Evolutionary conservation across 768 basidiomycete genomes (phyloP).

Genomic region (Daedaleopsis nitida): DNA sequence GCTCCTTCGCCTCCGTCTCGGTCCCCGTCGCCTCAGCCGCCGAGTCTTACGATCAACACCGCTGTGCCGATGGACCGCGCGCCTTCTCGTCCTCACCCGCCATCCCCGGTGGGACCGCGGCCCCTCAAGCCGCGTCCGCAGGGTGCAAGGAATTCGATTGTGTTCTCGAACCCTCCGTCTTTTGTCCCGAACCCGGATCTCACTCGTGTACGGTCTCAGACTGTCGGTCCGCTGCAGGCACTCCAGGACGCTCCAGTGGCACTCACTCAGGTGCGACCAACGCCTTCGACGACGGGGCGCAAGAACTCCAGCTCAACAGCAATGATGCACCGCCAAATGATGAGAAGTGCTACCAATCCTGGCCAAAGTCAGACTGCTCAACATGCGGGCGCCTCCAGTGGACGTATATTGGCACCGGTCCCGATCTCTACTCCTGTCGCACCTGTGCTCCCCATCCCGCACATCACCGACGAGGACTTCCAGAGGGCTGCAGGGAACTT

Average conservation of each 20-base stretch:
- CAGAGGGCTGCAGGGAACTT: background rate
- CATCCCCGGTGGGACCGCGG: conserved; percentile 56
- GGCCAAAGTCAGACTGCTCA: conserved; percentile 10
- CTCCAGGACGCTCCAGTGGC: background rate
- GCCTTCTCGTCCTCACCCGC: conserved; percentile 42
- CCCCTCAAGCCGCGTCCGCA: conserved; percentile 32
- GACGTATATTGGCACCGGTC: conserved; percentile 24
- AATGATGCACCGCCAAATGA: conserved; percentile 9
- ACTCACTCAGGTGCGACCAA: background rate
- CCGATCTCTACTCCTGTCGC: conserved; percentile 22
- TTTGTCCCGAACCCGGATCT: conserved; percentile 13
- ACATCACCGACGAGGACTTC: background rate
- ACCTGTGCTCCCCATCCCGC: conserved; percentile 30
- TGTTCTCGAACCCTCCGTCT: background rate
- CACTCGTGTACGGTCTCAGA: conserved; percentile 9
- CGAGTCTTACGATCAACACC: conserved; percentile 11
- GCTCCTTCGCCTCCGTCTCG: conserved; percentile 33
- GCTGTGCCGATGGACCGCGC: conserved; percentile 21
- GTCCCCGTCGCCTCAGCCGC: conserved; percentile 31
- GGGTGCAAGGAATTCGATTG: conserved; percentile 6
- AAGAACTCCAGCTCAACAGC: conserved; percentile 4
- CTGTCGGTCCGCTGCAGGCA: background rate
- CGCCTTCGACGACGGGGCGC: conserved; percentile 8
- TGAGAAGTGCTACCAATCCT: background rate
- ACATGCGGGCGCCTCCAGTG: conserved; percentile 13